Conservation (phyloP, 768 basidiomycete genomes). For the Albatrellus ellisii region DNA sequence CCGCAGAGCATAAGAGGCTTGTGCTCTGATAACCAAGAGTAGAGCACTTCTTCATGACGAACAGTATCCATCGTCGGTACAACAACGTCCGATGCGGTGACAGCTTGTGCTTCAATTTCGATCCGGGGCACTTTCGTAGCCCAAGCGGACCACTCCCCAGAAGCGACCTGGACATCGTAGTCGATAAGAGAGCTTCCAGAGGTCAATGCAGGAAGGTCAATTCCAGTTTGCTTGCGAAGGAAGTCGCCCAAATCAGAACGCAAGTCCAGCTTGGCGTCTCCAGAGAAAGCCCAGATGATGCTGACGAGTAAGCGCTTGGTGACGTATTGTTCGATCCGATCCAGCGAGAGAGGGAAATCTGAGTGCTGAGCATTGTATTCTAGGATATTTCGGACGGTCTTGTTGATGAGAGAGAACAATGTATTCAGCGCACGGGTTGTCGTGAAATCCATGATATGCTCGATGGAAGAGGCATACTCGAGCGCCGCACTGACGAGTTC, state of each 20-base stretch:
- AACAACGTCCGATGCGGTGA: slow-evolving; percentile 92
- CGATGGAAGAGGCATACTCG: slow-evolving; percentile 67
- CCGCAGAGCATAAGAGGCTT: slow-evolving; percentile 97
- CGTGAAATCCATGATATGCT: slow-evolving; percentile 99
- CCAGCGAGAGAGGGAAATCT: slow-evolving; percentile 81
- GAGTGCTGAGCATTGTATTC: slow-evolving; percentile 93
- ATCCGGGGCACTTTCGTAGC: slow-evolving; percentile 85
- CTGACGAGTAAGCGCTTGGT: slow-evolving; percentile 80
- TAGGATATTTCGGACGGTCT: slow-evolving; percentile 83
- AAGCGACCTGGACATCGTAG: slow-evolving; percentile 81
- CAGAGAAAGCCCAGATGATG: slow-evolving; percentile 97
- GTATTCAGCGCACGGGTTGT: slow-evolving; percentile 84
- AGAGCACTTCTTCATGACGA: slow-evolving; percentile 95
- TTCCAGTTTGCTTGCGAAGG: slow-evolving; percentile 70
- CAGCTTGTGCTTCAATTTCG: slow-evolving; percentile 93
- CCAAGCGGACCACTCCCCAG: slow-evolving; percentile 87
- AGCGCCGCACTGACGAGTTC: slow-evolving; percentile 76
- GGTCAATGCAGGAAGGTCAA: slow-evolving; percentile 72
- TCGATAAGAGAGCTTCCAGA: slow-evolving; percentile 83
- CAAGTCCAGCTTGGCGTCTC: slow-evolving; percentile 85
- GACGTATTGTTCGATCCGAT: slow-evolving; percentile 85
- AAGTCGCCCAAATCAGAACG: slow-evolving; percentile 86
- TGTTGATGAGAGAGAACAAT: slow-evolving; percentile 94
- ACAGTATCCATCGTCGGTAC: slow-evolving; percentile 98
- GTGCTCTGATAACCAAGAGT: slow-evolving; percentile 98